These are phyloP conservation scores for Erythrobasidium yunnanense DNA, from an alignment of 768 basidiomycete genomes.

Conservation along the genomic window DNA sequence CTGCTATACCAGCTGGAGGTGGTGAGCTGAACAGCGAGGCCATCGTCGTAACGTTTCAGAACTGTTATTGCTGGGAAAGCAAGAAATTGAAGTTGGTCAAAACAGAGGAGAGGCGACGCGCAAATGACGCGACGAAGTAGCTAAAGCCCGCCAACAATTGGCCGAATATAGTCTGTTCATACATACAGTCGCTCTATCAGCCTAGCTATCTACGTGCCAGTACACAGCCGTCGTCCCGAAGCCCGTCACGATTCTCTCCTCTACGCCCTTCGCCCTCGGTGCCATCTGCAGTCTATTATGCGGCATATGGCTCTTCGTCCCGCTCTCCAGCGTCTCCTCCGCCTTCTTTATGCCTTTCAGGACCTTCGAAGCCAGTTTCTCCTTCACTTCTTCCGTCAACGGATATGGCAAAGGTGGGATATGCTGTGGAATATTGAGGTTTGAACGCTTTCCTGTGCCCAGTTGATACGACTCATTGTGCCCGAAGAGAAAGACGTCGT, in stretches of 20 bases:
- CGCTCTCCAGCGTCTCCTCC: conserved; percentile 37
- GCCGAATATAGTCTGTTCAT: too few species aligned
- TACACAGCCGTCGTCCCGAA: conserved; percentile 42
- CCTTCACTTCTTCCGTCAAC: neutral
- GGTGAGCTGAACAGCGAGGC: neutral
- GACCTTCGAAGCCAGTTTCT: neutral
- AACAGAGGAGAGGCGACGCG: neutral
- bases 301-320: conserved; percentile 42
- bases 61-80: neutral
- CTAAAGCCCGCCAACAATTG: too few species aligned
- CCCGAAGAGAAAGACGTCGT: conserved; percentile 36
- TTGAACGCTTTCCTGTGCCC: conserved; percentile 44
- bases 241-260: conserved; percentile 17
- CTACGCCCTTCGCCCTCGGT: neutral
- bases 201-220: conserved; percentile 40
- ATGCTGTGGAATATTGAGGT: conserved; percentile 44
- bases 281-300: conserved; percentile 42
- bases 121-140: too few species aligned
- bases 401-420: conserved; percentile 39
- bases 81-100: neutral
- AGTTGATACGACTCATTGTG: conserved; percentile 41
- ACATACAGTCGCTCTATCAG: too few species aligned
- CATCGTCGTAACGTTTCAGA: neutral
- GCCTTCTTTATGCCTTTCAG: neutral
- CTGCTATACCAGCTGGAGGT: neutral